A percentile compares a stretch with the other conserved stretches of the same genome.
These are phyloP conservation scores for Colletotrichum trifolii DNA, from an alignment of 2,329 filamentous ascomycete species.

Conservation along the genomic window DNA sequence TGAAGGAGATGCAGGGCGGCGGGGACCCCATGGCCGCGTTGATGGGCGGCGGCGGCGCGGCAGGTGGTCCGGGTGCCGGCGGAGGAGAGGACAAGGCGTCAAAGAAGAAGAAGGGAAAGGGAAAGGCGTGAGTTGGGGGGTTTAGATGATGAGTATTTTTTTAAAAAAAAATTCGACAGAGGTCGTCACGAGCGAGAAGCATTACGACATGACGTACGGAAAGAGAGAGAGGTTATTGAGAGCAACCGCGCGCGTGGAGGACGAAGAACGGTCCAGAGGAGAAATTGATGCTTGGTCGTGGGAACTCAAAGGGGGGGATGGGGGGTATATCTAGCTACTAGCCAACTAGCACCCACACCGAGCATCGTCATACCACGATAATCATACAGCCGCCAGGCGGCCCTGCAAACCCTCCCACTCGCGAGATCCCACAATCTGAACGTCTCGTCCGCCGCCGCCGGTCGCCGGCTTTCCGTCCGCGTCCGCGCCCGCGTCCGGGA, in stretches of 20 bases:
- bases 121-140: constrained; percentile 47
- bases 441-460: constrained; percentile 49
- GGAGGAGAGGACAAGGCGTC: constrained; percentile 53
- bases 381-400: constrained; percentile 45
- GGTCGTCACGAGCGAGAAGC: constrained; percentile 7
- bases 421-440: constrained; percentile 63
- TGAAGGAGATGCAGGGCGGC: constrained; percentile 83
- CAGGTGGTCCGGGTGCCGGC: constrained; percentile 35
- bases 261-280: constrained; percentile 6
- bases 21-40: constrained; percentile 58
- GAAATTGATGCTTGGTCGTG: constrained; percentile 4
- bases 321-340: constrained; percentile 31
- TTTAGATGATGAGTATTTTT: not conserved
- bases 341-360: constrained; percentile 15
- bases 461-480: constrained; percentile 56
- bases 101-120: constrained; percentile 63
- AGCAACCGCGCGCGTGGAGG: not conserved
- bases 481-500: constrained; percentile 51
- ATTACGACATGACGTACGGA: constrained; percentile 19
- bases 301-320: constrained; percentile 10
- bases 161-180: not conserved
- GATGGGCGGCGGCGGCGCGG: constrained; percentile 48
- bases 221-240: not conserved
- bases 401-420: constrained; percentile 68
- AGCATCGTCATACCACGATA: constrained; percentile 20